Evolutionary conservation across 2,329 filamentous ascomycete species (phyloP).

Genomic region (Lachnellula arida): DNA sequence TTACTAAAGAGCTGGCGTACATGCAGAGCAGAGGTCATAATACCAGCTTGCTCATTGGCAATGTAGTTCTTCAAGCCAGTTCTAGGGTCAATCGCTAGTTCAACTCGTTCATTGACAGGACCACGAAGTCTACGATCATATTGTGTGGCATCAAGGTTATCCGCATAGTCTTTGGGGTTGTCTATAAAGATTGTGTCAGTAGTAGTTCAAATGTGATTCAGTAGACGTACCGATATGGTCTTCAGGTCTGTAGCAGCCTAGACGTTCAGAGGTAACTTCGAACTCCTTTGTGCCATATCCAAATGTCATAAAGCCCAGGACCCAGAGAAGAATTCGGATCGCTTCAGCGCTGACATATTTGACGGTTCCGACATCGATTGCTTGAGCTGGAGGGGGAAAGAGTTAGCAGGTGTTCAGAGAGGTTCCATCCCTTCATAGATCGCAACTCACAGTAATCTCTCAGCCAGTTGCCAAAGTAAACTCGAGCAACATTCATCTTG

Average conservation of each 20-base stretch:
- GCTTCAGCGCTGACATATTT: constrained; percentile 88
- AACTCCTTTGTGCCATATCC: constrained; percentile 81
- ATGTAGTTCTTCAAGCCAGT: constrained; percentile 92
- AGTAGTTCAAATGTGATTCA: not conserved
- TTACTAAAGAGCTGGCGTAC: constrained; percentile 68
- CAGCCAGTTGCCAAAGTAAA: constrained; percentile 97
- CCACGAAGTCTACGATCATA: constrained; percentile 79
- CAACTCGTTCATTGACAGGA: constrained; percentile 71
- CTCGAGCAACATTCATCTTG: constrained; percentile 81
- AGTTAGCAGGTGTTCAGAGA: constrained; percentile 9
- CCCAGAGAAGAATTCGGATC: constrained; percentile 82
- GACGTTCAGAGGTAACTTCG: constrained; percentile 72
- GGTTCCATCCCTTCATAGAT: not conserved
- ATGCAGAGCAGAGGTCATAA: constrained; percentile 77
- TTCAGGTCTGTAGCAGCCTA: constrained; percentile 77
- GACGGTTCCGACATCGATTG: constrained; percentile 87
- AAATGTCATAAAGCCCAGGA: constrained; percentile 86
- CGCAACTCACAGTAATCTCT: constrained; percentile 64
- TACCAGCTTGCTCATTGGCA: constrained; percentile 71
- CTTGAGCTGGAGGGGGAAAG: constrained; percentile 52
- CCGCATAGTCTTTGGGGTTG: constrained; percentile 76
- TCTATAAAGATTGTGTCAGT: constrained; percentile 37
- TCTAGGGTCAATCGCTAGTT: constrained; percentile 71
- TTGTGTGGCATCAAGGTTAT: constrained; percentile 77
- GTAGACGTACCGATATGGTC: constrained; percentile 59